Evolutionary conservation across 805 yeast species (phyloP).

Genomic region (Wickerhamiella hasegawae): DNA sequence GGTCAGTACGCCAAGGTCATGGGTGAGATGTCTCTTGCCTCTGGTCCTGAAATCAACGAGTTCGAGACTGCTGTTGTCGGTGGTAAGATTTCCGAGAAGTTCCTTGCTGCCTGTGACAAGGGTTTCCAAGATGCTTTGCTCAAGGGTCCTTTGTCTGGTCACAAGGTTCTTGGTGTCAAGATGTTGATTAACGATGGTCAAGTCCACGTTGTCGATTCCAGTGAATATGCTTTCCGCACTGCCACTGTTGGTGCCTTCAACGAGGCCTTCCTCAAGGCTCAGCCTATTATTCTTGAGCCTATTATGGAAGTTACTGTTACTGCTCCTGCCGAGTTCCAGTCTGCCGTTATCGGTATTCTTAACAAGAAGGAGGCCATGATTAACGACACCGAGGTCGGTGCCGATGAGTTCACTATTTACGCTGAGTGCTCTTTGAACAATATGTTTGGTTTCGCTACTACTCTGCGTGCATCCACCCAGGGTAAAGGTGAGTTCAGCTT

Average conservation of each 20-base stretch:
- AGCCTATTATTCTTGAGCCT: conserved; percentile 88
- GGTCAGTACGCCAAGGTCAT: conserved; percentile 97
- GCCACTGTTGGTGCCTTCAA: conserved; percentile 87
- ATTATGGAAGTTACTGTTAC: conserved; percentile 86
- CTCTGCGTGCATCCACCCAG: conserved; percentile 90
- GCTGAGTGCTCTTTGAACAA: conserved; percentile 95
- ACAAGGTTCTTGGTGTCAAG: conserved; percentile 77
- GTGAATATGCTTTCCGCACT: conserved; percentile 85
- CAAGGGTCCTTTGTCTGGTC: conserved; percentile 94
- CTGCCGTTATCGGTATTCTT: conserved; percentile 74
- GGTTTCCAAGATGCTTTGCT: conserved; percentile 91
- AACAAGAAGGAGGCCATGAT: conserved; percentile 88
- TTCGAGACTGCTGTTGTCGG: conserved; percentile 87
- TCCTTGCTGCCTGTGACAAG: conserved; percentile 80
- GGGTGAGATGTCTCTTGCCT: conserved; percentile 57
- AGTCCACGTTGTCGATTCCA: conserved; percentile 92
- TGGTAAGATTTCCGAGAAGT: conserved; percentile 93
- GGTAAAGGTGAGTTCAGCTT: conserved; percentile 97
- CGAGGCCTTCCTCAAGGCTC: conserved; percentile 70
- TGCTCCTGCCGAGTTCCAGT: conserved; percentile 95
- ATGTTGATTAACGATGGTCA: conserved; percentile 96
- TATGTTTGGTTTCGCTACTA: conserved; percentile 92
- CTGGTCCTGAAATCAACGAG: conserved; percentile 30
- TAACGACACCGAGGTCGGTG: conserved; percentile 82
- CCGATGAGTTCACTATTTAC: conserved; percentile 82